Percentiles rank a stretch among this genome's conserved stretches.
Conservation (phyloP, 805 yeast species). For the Kazachstania bromeliacearum region DNA sequence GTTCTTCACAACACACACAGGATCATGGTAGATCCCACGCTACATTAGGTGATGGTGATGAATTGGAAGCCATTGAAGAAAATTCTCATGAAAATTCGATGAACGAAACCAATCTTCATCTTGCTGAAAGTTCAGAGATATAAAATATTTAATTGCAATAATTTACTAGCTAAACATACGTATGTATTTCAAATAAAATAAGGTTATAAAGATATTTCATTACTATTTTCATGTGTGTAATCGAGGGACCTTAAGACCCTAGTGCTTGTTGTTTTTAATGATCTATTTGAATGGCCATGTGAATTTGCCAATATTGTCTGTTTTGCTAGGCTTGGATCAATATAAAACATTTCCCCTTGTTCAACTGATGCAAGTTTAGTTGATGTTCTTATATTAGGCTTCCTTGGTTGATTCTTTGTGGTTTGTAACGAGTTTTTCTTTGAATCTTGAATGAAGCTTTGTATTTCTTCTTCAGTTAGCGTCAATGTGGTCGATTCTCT, state of each 20-base stretch:
- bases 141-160: too few species aligned
- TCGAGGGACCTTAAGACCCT: too few species aligned
- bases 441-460: not conserved
- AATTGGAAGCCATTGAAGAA: constrained; percentile 9
- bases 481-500: not conserved
- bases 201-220: too few species aligned
- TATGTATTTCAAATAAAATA: too few species aligned
- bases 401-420: not conserved
- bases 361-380: constrained; percentile 3
- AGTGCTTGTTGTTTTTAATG: too few species aligned
- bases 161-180: too few species aligned
- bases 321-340: too few species aligned
- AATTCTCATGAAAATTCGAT: constrained; percentile 3
- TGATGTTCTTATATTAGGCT: constrained; percentile 1
- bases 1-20: constrained; percentile 3
- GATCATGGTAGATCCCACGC: constrained; percentile 2
- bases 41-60: constrained; percentile 1
- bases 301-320: too few species aligned
- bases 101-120: not conserved
- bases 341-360: too few species aligned
- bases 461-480: not conserved
- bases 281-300: too few species aligned
- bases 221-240: too few species aligned
- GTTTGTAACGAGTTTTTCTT: not conserved
- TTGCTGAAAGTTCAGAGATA: not conserved